phyloP scores from a whole-genome alignment of 1,284 basidiomycete genomes.

The Lignosus rhinocerotis region DNA sequence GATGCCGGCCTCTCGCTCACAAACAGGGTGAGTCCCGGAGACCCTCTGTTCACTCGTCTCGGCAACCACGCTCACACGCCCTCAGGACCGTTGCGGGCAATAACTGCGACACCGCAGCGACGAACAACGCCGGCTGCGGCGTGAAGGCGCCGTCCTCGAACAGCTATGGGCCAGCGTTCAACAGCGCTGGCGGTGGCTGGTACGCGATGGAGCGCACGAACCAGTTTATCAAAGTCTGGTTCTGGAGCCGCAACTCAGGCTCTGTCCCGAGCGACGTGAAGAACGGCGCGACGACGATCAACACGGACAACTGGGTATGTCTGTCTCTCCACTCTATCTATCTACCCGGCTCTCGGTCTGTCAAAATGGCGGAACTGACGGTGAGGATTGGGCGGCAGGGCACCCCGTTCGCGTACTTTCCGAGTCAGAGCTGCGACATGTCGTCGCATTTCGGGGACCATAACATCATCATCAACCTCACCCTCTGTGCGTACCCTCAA shows the following conservation, averaged over 20 bases:
- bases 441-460: slow-evolving; percentile 49
- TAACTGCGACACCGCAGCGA: slow-evolving; percentile 41
- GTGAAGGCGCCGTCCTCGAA: slow-evolving; percentile 44
- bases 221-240: slow-evolving; percentile 57
- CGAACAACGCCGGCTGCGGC: slow-evolving; percentile 63
- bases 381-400: slow-evolving; percentile 37
- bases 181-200: slow-evolving; percentile 58
- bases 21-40: slow-evolving; percentile 48
- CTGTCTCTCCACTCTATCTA: neutral
- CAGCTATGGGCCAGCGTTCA: slow-evolving; percentile 58
- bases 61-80: neutral
- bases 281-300: slow-evolving; percentile 40
- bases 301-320: slow-evolving; percentile 44
- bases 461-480: slow-evolving; percentile 58
- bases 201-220: slow-evolving; percentile 51
- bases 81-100: slow-evolving; percentile 16
- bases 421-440: slow-evolving; percentile 48
- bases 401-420: slow-evolving; percentile 54
- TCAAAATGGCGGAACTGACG: neutral
- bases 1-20: slow-evolving; percentile 50
- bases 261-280: slow-evolving; percentile 48
- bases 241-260: slow-evolving; percentile 49
- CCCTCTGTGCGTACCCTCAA: slow-evolving; percentile 35
- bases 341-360: no score
- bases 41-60: neutral